phyloP scores from a whole-genome alignment of 345 rosid species.

The Eucalyptus coolabah region DNA sequence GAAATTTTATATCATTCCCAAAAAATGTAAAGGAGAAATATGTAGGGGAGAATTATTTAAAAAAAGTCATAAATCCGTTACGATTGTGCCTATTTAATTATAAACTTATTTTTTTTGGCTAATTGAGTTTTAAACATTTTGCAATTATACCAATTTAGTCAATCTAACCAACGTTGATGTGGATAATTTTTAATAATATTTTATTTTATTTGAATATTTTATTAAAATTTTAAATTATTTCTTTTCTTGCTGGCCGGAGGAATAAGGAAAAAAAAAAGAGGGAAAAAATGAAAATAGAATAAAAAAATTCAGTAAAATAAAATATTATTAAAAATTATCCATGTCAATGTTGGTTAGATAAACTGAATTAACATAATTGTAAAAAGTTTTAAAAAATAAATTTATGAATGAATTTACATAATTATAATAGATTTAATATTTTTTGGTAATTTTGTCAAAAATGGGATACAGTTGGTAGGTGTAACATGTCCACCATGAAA shows the following conservation, averaged over 20 bases:
- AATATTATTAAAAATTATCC: too few species aligned
- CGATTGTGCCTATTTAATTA: rapidly evolving
- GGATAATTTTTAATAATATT: too few species aligned
- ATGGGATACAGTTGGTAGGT: background rate
- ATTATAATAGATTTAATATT: too few species aligned
- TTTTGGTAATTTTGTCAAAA: background rate
- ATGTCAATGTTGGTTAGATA: rapidly evolving
- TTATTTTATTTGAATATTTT: too few species aligned
- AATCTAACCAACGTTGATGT: rapidly evolving
- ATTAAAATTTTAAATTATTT: too few species aligned
- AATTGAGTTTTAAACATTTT: too few species aligned
- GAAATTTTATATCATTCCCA: background rate
- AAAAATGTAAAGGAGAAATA: background rate
- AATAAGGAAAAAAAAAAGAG: too few species aligned
- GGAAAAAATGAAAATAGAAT: too few species aligned
- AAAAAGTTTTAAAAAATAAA: too few species aligned
- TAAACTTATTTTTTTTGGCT: rapidly evolving
- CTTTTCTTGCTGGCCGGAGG: rapidly evolving
- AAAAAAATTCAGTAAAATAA: too few species aligned
- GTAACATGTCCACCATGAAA: background rate
- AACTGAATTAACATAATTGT: too few species aligned
- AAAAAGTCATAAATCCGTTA: rapidly evolving
- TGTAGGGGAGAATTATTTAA: rapidly evolving
- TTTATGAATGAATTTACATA: too few species aligned
- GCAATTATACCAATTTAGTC: rapidly evolving